phyloP scores from a whole-genome alignment of 2,329 filamentous ascomycete genomes.

The Trematosphaeria pertusa region DNA sequence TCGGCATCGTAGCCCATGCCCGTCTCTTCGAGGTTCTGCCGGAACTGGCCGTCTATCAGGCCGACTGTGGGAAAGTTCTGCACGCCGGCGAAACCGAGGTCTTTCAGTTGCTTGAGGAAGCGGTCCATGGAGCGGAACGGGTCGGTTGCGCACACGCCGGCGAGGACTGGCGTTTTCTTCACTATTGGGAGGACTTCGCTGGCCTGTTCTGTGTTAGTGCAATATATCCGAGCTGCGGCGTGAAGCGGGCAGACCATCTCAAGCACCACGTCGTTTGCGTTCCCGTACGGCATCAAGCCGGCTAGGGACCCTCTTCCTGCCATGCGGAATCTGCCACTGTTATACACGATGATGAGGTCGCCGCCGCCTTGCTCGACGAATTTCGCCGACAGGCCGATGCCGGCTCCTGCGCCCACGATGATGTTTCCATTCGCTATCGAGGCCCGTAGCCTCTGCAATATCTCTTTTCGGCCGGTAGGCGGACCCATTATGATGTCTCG shows the following conservation, averaged over 20 bases:
- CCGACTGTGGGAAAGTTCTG: conserved; percentile 80
- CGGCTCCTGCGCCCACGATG: conserved; percentile 73
- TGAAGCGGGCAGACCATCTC: conserved; percentile 62
- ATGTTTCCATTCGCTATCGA: conserved; percentile 63
- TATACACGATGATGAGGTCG: conserved; percentile 76
- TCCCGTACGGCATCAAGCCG: conserved; percentile 74
- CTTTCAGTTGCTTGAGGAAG: conserved; percentile 67
- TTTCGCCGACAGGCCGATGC: conserved; percentile 74
- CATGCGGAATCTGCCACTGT: conserved; percentile 76
- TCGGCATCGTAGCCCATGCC: conserved; percentile 73
- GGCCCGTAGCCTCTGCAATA: conserved; percentile 60
- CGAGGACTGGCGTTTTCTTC: conserved; percentile 68
- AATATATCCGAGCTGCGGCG: background rate
- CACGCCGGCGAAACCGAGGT: conserved; percentile 71
- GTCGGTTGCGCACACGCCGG: conserved; percentile 74
- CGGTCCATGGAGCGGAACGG: conserved; percentile 68
- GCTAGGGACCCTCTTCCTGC: conserved; percentile 72
- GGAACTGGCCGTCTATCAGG: conserved; percentile 72
- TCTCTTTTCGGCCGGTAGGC: conserved; percentile 63
- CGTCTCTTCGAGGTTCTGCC: conserved; percentile 73
- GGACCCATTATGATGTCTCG: conserved; percentile 58
- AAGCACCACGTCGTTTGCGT: conserved; percentile 73
- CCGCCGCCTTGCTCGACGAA: conserved; percentile 72
- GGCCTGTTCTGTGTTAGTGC: conserved; percentile 50
- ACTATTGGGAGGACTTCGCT: conserved; percentile 72